Base-by-base conservation (phyloP, 495 filamentous ascomycete species). In the Thermothielavioides terrestris region DNA sequence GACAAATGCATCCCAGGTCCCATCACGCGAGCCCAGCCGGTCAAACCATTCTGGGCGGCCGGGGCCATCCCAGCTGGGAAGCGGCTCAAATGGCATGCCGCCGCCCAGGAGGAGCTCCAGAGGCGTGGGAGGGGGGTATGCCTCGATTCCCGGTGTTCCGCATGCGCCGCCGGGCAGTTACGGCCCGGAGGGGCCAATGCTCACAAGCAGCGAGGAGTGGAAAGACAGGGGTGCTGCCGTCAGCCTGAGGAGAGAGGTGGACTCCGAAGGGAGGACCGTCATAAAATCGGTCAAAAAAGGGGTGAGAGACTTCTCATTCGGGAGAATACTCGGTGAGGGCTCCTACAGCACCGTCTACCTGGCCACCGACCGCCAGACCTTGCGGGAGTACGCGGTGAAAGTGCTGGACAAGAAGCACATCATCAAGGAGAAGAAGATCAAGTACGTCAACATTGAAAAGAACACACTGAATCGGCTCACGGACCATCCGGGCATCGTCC, bases 341-440 rank as follows among this genome's bases (percentile, higher is more conserved):
- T 97, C 94, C 4, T 99, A 99, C 74, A 96, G 91, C 65, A 97
- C 90, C 14, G 94, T 99, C 42, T 80, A 92, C 46, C 80, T 92
- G 36, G 94, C 91, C 38, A 97, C 94, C 5, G 94, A 99, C 60
- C 81, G 94, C 41, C 89, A 95, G 66, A 97, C 89, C 0, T 70
- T 94, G 38, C 92, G 94, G 53, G 94, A 99, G 65, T 97, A 95
- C 62, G 94, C 94, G 23, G 91, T 99, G 69, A 99, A 99, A 63
- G 91, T 99, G 22, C 76, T 99, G 34, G 92, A 97, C 68, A 99
- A 99, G 71, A 83, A 89, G 55, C 94, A 99, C 68, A 99, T 99
- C 59, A 97, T 99, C 75, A 97, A 96, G 72, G 94, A 99, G 70
- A 95, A 91, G 67, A 99, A 99, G 75, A 94, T 99, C 55, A 99